Evolutionary conservation across 176 grass and related monocot species (phyloP).

Genomic region (Dactylis glomerata): DNA sequence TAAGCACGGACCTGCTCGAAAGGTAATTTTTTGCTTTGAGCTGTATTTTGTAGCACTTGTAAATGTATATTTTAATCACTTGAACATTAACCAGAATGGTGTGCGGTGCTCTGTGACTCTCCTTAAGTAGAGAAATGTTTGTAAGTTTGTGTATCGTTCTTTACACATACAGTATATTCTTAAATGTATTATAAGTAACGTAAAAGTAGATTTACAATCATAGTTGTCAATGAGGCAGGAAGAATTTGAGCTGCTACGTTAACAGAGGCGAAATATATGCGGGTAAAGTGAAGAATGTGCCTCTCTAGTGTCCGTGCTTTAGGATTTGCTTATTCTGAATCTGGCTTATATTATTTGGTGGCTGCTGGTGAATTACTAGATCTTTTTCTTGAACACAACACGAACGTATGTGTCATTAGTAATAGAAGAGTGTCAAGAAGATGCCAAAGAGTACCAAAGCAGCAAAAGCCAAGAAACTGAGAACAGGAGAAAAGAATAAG

Average conservation of each 20-base stretch:
- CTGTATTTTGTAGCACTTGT: background rate
- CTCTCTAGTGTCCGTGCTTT: background rate
- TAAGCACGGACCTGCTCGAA: background rate
- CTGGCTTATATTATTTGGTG: background rate
- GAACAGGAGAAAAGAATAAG: background rate
- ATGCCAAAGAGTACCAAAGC: background rate
- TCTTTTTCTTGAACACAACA: background rate
- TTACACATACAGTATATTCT: background rate
- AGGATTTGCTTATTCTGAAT: background rate
- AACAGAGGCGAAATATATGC: background rate
- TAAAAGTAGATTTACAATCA: background rate
- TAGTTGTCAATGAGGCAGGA: background rate
- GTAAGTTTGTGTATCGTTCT: background rate
- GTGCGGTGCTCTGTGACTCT: background rate
- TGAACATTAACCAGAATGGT: background rate
- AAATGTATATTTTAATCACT: background rate
- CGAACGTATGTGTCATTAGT: background rate
- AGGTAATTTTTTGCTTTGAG: conserved; percentile 17
- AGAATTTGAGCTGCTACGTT: background rate
- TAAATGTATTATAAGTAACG: background rate
- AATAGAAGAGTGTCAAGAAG: background rate
- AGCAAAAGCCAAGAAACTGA: background rate
- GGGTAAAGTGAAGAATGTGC: background rate
- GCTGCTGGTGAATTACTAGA: background rate
- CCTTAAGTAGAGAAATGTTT: background rate